Conservation (phyloP, 2,329 filamentous ascomycete genomes). For the Nothopassalora personata region DNA sequence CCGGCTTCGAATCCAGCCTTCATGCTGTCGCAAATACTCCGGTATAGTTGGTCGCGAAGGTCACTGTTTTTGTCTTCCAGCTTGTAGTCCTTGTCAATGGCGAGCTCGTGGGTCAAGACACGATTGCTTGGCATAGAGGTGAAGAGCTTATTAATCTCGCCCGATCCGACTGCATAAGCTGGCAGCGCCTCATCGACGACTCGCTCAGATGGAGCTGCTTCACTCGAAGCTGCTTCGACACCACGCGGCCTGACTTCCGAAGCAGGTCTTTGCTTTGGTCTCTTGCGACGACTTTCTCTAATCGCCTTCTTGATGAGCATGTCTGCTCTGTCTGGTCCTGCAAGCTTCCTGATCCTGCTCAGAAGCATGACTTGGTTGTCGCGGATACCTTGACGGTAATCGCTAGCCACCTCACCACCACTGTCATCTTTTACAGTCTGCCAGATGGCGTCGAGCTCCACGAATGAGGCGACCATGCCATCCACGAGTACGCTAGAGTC, state of each 20-base stretch:
- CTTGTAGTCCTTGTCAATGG: constrained; percentile 72
- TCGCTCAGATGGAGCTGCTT: constrained; percentile 15
- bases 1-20: constrained; percentile 58
- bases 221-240: constrained; percentile 29
- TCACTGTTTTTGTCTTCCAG: constrained; percentile 57
- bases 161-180: constrained; percentile 24
- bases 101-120: constrained; percentile 70
- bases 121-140: constrained; percentile 67
- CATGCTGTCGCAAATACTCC: constrained; percentile 57
- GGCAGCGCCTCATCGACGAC: constrained; percentile 18
- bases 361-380: constrained; percentile 76
- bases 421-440: constrained; percentile 76
- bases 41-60: constrained; percentile 54
- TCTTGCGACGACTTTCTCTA: constrained; percentile 61
- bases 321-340: constrained; percentile 65
- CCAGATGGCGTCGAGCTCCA: constrained; percentile 77
- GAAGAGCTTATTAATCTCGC: constrained; percentile 49
- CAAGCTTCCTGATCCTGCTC: constrained; percentile 72
- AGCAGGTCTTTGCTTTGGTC: constrained; percentile 59
- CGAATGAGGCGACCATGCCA: constrained; percentile 81
- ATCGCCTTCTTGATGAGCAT: constrained; percentile 70
- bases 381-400: constrained; percentile 75
- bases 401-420: constrained; percentile 64
- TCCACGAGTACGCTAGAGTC: constrained; percentile 73
- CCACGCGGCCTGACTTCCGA: constrained; percentile 68